Conservation (phyloP, 768 basidiomycete genomes). For the Leccinum truebloodii region DNA sequence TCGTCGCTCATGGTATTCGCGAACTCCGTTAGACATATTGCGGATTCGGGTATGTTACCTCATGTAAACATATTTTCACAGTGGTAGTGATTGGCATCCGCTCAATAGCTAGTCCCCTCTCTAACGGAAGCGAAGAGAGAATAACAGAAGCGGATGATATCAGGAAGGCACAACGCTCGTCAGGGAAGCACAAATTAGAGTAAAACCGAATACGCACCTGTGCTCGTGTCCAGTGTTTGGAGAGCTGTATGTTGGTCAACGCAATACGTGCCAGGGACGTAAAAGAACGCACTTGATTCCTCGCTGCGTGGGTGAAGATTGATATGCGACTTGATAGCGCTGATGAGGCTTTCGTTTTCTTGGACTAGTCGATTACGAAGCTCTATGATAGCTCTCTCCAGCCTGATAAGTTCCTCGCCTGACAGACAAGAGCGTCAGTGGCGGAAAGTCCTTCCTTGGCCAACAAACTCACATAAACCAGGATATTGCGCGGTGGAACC, state of each 20-base stretch:
- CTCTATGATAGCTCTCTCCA: background rate
- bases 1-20: background rate
- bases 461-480: background rate
- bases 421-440: background rate
- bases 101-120: background rate
- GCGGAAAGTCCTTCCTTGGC: background rate
- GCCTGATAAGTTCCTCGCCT: background rate
- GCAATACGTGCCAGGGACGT: no score
- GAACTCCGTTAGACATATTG: background rate
- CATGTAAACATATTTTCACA: no score
- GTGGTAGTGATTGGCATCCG: background rate
- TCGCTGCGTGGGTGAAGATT: background rate
- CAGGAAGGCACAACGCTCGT: no score
- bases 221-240: no score
- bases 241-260: no score
- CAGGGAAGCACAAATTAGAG: no score
- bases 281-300: background rate
- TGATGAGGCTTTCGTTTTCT: background rate
- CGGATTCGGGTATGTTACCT: background rate
- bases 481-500: background rate
- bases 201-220: no score
- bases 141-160: background rate
- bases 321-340: background rate
- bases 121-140: background rate
- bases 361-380: background rate